Conservation (phyloP, 2,329 filamentous ascomycete genomes). For the Chrysoporthe cubensis region DNA sequence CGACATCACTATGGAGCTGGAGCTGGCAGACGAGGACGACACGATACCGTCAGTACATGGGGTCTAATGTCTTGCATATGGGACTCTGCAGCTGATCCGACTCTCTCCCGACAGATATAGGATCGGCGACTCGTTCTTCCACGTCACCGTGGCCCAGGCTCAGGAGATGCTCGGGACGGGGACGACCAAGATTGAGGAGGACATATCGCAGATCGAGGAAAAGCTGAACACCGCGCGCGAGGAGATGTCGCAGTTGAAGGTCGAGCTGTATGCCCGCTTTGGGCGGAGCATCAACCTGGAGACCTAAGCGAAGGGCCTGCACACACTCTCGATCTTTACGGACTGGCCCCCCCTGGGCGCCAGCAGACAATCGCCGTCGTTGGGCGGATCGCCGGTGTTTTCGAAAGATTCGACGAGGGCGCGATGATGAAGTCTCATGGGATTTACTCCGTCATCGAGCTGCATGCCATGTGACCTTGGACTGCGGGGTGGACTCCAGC, state of each 20-base stretch:
- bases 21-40: constrained; percentile 94
- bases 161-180: constrained; percentile 80
- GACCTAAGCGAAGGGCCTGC: constrained; percentile 55
- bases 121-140: constrained; percentile 94
- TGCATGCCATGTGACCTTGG: background rate
- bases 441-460: background rate
- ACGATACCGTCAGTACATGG: constrained; percentile 75
- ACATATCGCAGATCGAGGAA: constrained; percentile 77
- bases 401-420: background rate
- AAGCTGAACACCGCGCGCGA: constrained; percentile 75
- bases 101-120: constrained; percentile 73
- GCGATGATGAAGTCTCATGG: background rate
- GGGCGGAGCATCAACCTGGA: constrained; percentile 97
- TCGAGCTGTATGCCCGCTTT: constrained; percentile 91
- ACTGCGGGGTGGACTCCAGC: background rate
- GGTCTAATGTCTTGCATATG: background rate
- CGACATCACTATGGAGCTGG: constrained; percentile 87
- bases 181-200: constrained; percentile 73
- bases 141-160: constrained; percentile 80
- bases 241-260: constrained; percentile 89
- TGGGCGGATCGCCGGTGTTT: background rate
- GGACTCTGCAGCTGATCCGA: background rate
- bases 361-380: background rate
- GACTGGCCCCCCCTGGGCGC: background rate
- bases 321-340: background rate